Conservation (phyloP, 2,329 filamentous ascomycete species). For the Triangularia verruculosa region DNA sequence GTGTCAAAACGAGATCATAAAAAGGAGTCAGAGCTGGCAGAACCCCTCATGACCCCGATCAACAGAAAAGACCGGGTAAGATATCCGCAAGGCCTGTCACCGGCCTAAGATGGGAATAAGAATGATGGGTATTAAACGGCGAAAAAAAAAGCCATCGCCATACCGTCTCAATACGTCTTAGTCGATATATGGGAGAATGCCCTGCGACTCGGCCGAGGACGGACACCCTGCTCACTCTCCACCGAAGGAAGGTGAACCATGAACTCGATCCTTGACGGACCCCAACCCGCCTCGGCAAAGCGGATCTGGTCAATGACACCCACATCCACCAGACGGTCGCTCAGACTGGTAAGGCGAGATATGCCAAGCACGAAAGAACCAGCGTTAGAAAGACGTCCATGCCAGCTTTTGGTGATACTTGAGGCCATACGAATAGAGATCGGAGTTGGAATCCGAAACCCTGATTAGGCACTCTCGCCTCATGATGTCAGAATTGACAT, state of each 20-base stretch:
- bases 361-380: not conserved
- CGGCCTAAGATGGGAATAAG: not conserved
- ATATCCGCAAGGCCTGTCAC: not conserved
- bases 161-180: conserved; percentile 4
- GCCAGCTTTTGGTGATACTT: not conserved
- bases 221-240: conserved; percentile 1
- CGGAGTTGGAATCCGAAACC: no score
- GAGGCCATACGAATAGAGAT: no score
- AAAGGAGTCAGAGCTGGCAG: not conserved
- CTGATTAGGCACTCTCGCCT: not conserved
- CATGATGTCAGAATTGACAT: not conserved
- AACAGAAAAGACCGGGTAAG: not conserved
- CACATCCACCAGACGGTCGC: not conserved
- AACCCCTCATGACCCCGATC: not conserved
- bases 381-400: not conserved
- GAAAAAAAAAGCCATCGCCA: not conserved
- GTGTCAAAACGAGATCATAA: not conserved
- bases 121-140: not conserved
- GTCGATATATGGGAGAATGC: not conserved
- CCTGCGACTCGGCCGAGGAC: conserved; percentile 4
- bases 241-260: not conserved
- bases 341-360: not conserved
- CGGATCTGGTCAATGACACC: conserved; percentile 1
- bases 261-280: not conserved
- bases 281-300: conserved; percentile 7